Evolutionary conservation across 2,329 filamentous ascomycete genomes (phyloP), one percentile per base, ranked within the genome.

Genomic region (Beauveria pseudobassiana): DNA sequence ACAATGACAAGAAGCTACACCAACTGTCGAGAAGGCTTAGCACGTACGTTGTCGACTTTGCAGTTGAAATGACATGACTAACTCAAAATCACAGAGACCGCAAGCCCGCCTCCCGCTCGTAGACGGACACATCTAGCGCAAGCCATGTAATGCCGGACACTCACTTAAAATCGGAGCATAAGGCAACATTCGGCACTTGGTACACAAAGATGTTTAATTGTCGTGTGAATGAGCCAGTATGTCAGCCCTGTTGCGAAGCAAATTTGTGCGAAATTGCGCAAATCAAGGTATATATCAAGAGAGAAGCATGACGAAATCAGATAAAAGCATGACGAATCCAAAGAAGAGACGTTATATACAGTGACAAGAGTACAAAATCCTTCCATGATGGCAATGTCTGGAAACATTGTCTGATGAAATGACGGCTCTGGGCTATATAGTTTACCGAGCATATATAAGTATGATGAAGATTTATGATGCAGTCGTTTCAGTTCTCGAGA

Each of bases 1-100:
- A 96, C 67, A 96, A 97, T 72, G 95, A 98, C 71, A 86, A 87
- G 72, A 90, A 90, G 69, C 76, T 99, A 70, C 90, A 93, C 69
- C 87, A 89, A 65, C 85, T 99, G 63, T 95, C 92, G 28, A 84
- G 95, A 76, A 86, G 93, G 74, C 89, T 99, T 70, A 97, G 92
- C 88, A 96, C 96, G 95, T 98, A 79, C 90, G 90, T 81, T 34
- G 18, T 46, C 28, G 1, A 7, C 12, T 20, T 20, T 3, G 2
- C 3, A 9, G 6, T 30, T 20, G 16, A n/a, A 42, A 22, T 6
- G 6, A 7, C 20, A 10, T 40, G 46, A 51, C 59, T 61, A 42
- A 61, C 59, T 8, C 10, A 5, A 7, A 16, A 3, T 12, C 3
- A 24, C 10, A 61, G 59, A 14, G 59, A 61, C 45, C 59, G 59